These are phyloP conservation scores for Chamaecrista fasciculata DNA, from an alignment of 306 rosid genomes.

Conservation along the genomic window DNA sequence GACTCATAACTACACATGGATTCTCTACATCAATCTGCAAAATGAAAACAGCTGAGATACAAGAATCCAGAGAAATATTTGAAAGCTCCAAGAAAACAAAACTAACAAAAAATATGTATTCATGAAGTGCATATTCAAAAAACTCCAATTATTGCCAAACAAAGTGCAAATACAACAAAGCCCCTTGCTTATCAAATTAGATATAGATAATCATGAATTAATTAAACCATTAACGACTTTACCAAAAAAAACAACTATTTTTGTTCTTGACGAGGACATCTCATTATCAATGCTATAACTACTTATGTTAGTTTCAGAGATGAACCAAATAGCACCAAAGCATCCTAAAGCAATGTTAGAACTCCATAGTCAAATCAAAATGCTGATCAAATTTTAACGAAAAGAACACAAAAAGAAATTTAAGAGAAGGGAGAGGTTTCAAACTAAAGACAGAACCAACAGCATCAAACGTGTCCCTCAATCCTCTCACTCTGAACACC, in stretches of 20 bases:
- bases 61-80: background rate
- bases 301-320: background rate
- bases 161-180: slow-evolving; percentile 1
- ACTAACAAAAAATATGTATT: background rate
- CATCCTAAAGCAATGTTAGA: background rate
- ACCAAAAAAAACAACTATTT: background rate
- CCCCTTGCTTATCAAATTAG: background rate
- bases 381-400: background rate
- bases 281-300: background rate
- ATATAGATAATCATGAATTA: background rate
- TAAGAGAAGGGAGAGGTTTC: background rate
- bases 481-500: background rate
- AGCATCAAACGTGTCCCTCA: background rate
- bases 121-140: background rate
- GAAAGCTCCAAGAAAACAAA: slow-evolving; percentile 6
- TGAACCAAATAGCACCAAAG: background rate
- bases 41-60: background rate
- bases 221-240: background rate
- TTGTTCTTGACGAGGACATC: background rate
- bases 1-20: slow-evolving; percentile 93
- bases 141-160: background rate
- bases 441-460: background rate
- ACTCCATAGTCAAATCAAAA: background rate
- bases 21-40: slow-evolving; percentile 93
- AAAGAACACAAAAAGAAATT: background rate